phyloP scores from a whole-genome alignment of 257 asterid species.

The Solanum corneliomulleri region DNA sequence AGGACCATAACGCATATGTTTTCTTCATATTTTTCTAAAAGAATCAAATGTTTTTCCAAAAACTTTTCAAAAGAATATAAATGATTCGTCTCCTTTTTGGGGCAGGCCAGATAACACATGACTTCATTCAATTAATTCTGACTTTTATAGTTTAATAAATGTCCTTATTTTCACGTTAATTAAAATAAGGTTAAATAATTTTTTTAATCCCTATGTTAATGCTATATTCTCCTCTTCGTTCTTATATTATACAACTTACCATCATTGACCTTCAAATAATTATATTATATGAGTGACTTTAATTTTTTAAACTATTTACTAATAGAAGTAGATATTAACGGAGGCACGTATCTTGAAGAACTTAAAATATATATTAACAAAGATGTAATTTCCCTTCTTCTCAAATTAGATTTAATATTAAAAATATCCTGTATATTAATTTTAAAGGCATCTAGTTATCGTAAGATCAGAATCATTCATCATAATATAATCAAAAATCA shows the following conservation, averaged over 20 bases:
- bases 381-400: neutral
- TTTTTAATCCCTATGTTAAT: neutral
- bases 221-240: too few species aligned
- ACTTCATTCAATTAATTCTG: neutral
- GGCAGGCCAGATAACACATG: neutral
- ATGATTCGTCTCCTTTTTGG: neutral
- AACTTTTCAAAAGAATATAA: neutral
- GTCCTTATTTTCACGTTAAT: neutral
- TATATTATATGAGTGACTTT: neutral
- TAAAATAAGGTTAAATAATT: neutral
- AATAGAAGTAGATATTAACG: accelerated
- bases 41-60: neutral
- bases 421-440: too few species aligned
- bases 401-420: neutral
- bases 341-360: neutral
- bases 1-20: neutral
- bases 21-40: neutral
- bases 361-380: too few species aligned
- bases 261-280: neutral
- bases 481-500: too few species aligned
- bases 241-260: neutral
- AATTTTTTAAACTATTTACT: too few species aligned
- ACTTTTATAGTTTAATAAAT: neutral
- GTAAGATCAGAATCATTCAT: too few species aligned
- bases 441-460: neutral